A percentile compares a stretch with the other conserved stretches of the same genome.
Conservation (phyloP, 805 yeast species). For the Yamadazyma ubonensis region DNA sequence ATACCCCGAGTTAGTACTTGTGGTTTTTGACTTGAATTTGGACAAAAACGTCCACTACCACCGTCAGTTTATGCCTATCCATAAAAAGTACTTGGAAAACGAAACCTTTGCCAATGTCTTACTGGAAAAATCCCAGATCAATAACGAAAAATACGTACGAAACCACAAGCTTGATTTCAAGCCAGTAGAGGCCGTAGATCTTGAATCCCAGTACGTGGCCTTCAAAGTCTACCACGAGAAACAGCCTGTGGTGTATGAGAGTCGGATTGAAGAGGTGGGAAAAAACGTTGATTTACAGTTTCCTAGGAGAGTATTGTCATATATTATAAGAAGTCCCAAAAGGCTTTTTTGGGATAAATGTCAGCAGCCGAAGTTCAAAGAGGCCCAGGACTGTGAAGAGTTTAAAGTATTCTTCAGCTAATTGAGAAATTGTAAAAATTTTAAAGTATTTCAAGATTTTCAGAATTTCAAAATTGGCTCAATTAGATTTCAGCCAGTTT, state of each 20-base stretch:
- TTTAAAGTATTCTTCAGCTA: conserved; percentile 57
- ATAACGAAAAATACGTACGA: conserved; percentile 46
- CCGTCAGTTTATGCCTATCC: conserved; percentile 73
- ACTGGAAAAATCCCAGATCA: conserved; percentile 39
- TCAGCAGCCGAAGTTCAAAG: conserved; percentile 60
- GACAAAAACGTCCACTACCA: conserved; percentile 69
- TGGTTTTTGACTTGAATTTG: conserved; percentile 71
- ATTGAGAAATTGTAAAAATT: too few relatives aligned
- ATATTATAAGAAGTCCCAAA: conserved; percentile 56
- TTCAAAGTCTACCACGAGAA: conserved; percentile 30
- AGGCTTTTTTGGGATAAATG: conserved; percentile 79
- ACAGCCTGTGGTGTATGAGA: conserved; percentile 18
- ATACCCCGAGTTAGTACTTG: conserved; percentile 46
- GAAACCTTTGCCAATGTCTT: conserved; percentile 46
- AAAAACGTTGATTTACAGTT: conserved; percentile 71
- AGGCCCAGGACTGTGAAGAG: conserved; percentile 57
- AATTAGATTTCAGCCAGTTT: too few relatives aligned
- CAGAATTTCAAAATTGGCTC: too few relatives aligned
- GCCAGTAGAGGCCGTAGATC: conserved; percentile 24
- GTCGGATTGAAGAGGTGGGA: conserved; percentile 22
- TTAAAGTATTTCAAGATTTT: too few relatives aligned
- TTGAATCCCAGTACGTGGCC: conserved; percentile 34
- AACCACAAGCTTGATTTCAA: conserved; percentile 47
- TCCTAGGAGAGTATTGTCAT: conserved; percentile 77
- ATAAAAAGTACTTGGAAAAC: conserved; percentile 33